phyloP scores from a whole-genome alignment of 2,329 filamentous ascomycete species.

The Gnomoniopsis sp. region DNA sequence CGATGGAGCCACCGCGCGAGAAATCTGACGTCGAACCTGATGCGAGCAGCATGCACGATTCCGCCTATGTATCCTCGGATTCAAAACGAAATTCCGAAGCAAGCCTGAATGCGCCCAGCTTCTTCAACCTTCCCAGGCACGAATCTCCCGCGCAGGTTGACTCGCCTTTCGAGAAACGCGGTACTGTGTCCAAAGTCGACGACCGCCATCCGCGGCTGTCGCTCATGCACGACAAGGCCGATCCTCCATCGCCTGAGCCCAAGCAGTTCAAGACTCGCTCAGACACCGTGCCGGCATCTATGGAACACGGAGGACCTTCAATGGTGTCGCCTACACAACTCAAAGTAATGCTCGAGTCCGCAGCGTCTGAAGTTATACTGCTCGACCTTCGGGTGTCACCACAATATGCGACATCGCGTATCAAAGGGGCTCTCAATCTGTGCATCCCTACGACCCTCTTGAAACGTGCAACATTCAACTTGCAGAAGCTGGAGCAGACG shows the following conservation, averaged over 20 bases:
- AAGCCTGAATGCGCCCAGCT: constrained; percentile 39
- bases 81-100: constrained; percentile 51
- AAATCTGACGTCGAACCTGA: constrained; percentile 45
- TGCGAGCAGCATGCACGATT: constrained; percentile 45
- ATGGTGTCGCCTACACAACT: constrained; percentile 55
- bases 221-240: constrained; percentile 44
- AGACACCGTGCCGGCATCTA: constrained; percentile 50
- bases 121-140: constrained; percentile 38
- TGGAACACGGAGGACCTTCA: constrained; percentile 43
- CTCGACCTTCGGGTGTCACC: constrained; percentile 85
- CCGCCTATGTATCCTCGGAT: constrained; percentile 52
- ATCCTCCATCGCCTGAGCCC: constrained; percentile 34
- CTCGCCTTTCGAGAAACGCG: constrained; percentile 32
- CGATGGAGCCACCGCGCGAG: constrained; percentile 19
- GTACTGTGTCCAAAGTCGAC: constrained; percentile 39
- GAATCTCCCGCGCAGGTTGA: constrained; percentile 44
- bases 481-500: constrained; percentile 82
- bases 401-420: constrained; percentile 71
- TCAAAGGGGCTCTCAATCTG: constrained; percentile 80
- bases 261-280: constrained; percentile 28
- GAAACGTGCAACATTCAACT: constrained; percentile 86
- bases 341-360: constrained; percentile 49
- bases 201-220: constrained; percentile 55
- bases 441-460: constrained; percentile 93
- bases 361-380: constrained; percentile 54